phyloP scores from a whole-genome alignment of 2,329 filamentous ascomycete species.

The Monosporascus sp. region DNA sequence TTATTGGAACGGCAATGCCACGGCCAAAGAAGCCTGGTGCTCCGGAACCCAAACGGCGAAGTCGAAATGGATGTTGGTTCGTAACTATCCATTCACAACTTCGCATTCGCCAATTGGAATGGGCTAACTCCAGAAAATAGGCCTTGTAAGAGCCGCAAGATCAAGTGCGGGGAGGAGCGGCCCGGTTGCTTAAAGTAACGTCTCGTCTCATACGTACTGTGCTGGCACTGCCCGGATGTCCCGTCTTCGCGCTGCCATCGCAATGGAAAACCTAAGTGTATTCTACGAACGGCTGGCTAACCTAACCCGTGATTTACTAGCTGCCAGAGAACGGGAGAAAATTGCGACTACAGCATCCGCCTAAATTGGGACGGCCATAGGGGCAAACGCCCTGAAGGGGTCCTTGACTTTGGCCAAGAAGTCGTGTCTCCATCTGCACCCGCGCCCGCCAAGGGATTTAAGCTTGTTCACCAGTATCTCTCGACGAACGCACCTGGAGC shows the following conservation, averaged over 20 bases:
- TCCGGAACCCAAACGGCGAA: conserved; percentile 38
- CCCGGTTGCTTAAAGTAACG: conserved; percentile 61
- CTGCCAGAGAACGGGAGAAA: conserved; percentile 65
- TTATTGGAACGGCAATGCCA: conserved; percentile 29
- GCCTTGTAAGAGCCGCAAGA: conserved; percentile 74
- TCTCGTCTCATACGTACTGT: not conserved
- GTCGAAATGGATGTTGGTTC: conserved; percentile 41
- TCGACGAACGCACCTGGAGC: conserved; percentile 18
- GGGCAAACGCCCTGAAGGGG: conserved; percentile 47
- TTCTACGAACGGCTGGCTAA: not conserved
- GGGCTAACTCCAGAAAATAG: conserved; percentile 33
- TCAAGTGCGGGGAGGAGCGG: conserved; percentile 77
- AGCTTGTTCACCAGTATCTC: conserved; percentile 30
- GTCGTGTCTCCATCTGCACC: conserved; percentile 17
- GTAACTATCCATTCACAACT: conserved; percentile 8
- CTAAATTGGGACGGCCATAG: conserved; percentile 75
- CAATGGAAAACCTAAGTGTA: no score
- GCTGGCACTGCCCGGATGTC: no score
- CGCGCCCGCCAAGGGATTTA: conserved; percentile 26
- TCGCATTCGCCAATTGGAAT: not conserved
- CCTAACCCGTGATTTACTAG: conserved; percentile 19
- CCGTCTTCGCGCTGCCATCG: no score
- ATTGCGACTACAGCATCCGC: conserved; percentile 75
- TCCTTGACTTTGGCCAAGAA: conserved; percentile 20
- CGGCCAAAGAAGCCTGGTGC: conserved; percentile 37